Evolutionary conservation across 2,329 filamentous ascomycete genomes (phyloP), one percentile per base, ranked within the genome.

Genomic region (Diaporthe sp.): DNA sequence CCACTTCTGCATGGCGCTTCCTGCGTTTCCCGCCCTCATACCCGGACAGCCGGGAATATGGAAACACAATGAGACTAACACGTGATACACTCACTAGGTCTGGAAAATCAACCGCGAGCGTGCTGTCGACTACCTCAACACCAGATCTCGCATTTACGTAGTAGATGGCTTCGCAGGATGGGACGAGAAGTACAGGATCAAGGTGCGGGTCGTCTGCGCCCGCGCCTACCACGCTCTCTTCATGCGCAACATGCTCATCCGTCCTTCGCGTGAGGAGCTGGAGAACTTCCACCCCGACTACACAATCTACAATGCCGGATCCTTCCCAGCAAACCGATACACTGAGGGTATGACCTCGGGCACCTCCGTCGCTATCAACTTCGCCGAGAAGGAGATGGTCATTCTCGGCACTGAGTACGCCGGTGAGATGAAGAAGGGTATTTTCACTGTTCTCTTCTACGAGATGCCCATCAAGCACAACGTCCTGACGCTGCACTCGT

Each of bases 191-290:
- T 99, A 99, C 90, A 92, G 96, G 79, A 98, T 99, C 88, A 94
- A 93, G 81, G 97, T 99, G 81, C 96, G 97, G 82, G 96, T 99
- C 78, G 96, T 99, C 83, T 99, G 97, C 88, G 97, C 97, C 79
- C 96, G 97, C 84, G 97, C 97, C 86, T 99, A 99, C 91, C 97
- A 99, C 91, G 97, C 97, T 77, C 92, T 99, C 78, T 99, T 99
- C 92, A 99, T 99, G 97, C 94, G 96, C 83, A 99, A 99, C 91
- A 99, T 99, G 97, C 94, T 99, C 83, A 99, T 99, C 89, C 94
- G 97, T 80, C 97, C 97, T 77, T 89, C 92, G 70, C 91, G 91
- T 77, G 94, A 97, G 86, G 96, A 99, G 89, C 93, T 99, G 72
- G 94, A 98, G 88, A 92, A 95, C 87, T 99, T 99, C 92, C 94